These are phyloP conservation scores for Bullera alba DNA, from an alignment of 768 basidiomycete genomes.

Conservation along the genomic window DNA sequence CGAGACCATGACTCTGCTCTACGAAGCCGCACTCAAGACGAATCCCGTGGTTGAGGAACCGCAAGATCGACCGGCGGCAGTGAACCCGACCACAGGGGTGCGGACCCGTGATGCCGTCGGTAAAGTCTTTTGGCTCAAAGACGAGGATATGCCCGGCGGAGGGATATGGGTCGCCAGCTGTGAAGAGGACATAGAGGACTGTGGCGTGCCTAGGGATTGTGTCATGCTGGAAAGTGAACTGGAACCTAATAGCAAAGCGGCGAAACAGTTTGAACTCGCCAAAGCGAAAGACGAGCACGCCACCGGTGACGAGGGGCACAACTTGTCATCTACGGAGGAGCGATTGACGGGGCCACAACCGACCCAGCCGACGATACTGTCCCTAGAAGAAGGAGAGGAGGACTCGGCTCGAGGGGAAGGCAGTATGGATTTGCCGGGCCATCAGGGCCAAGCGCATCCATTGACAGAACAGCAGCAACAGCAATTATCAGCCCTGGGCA, in stretches of 20 bases:
- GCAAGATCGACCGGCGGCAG: conserved; percentile 55
- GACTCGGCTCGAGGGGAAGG: no score
- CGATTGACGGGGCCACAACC: no score
- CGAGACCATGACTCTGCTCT: conserved; percentile 84
- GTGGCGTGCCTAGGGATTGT: conserved; percentile 9
- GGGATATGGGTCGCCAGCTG: conserved; percentile 69
- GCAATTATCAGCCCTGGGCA: no score
- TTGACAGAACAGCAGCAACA: no score
- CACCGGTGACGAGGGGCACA: neutral
- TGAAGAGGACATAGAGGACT: conserved; percentile 10
- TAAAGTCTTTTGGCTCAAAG: conserved; percentile 64
- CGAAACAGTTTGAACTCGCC: neutral
- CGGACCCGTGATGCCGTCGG: conserved; percentile 25
- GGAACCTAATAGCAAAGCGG: neutral
- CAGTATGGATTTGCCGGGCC: no score
- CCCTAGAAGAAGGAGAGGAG: neutral
- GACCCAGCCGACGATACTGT: no score
- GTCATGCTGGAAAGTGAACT: conserved; percentile 5
- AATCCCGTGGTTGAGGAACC: conserved; percentile 46
- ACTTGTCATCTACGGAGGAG: no score
- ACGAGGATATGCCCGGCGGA: conserved; percentile 72
- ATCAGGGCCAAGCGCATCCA: no score
- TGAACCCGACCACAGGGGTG: conserved; percentile 74
- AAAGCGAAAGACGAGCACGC: neutral
- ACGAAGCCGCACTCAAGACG: conserved; percentile 84